Base-by-base conservation (phyloP, 306 rosid species). In the Prunus salicina region DNA sequence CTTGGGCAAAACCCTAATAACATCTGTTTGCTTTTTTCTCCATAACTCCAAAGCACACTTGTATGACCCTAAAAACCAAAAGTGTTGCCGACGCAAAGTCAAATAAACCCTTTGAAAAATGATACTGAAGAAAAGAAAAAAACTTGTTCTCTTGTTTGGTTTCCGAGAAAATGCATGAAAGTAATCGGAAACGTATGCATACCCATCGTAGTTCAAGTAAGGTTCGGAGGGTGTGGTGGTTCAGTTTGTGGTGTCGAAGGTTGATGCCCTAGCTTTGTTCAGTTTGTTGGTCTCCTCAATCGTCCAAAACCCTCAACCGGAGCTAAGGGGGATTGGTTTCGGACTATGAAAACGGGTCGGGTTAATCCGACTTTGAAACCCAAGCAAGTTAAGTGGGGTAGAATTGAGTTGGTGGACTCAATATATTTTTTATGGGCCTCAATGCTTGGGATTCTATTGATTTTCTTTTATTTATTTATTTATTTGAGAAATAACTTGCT, bases 41-140 rank as follows among this genome's bases (percentile, higher is more conserved):
- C 81, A 74, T 41, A 87, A 15, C 60, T 78, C 79, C 77, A 68
- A 49, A 45, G 80, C 76, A 69, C 41, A 76, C 65, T 77, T 79
- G 71, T 62, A 77, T 0, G 84, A 60, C 65, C 84, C 90, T 79
- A 56, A 86, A 22, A 25, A 18, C 52, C 71, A 20, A 45, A 43
- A 12, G 20, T 15, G 16, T 53, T 3, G 28, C 71, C 16, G 16
- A 30, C 12, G 5, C 71, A n/a, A 12, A 30, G 30, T 70, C 74
- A 70, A 28, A 41, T 52, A 53, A 78, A 68, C 27, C 64, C 74
- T 77, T 60, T 64, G 22, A 77, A 32, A 43, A 46, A 49, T 2
- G 51, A 12, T 41, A 51, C 16, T 49, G 20, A 49, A 5, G 12
- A 72, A 60, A 71, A 51, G 1, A 13, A 8, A 1, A 57, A 0